Evolutionary conservation across 306 rosid species (phyloP), one percentile per base, ranked within the genome.

Genomic region (Glycine tomentella): DNA sequence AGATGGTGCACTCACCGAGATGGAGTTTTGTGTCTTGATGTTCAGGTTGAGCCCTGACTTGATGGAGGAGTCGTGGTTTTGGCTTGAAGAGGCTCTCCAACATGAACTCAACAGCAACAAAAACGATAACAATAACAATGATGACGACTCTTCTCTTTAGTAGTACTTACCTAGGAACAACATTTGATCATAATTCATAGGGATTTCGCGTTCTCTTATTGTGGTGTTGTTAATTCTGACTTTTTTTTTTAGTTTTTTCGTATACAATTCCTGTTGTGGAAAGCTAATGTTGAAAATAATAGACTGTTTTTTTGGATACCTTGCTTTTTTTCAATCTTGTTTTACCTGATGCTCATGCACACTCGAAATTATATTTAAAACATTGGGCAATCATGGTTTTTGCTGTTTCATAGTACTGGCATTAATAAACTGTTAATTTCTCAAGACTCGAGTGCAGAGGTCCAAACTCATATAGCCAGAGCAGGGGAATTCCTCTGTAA

Each of bases 11-110:
- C 86, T 95, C 31, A 79, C 80, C 13, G 91, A 88, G 85, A 95
- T 93, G 98, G 98, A 95, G 68, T 95, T 93, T 53, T 95, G 99
- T 31, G 99, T 95, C 59, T 82, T 95, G 88, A 95, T 95, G 99
- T 95, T 95, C 84, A 91, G 99, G 82, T 69, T 95, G 75, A 93
- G 97, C 74, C 98, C 98, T 3, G 82, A 90, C 6, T 81, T 95
- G 87, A 95, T 95, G 97, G 80, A 89, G 3, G 89, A 87, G 0
- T 93, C 96, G 2, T 88, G 89, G 90, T 55, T 77, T 81, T 95
- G 78, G 90, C 97, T 95, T 73, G 86, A 91, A 56, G 77, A 90
- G 4, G 92, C 90, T 31, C 44, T 93, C 36, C 86, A 90, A 38
- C 51, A 67, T 9, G 87, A 89, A 65, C 45, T 82, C 40, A 31